Conservation (phyloP, 495 filamentous ascomycete species). For the Trichodelitschia bisporula region DNA sequence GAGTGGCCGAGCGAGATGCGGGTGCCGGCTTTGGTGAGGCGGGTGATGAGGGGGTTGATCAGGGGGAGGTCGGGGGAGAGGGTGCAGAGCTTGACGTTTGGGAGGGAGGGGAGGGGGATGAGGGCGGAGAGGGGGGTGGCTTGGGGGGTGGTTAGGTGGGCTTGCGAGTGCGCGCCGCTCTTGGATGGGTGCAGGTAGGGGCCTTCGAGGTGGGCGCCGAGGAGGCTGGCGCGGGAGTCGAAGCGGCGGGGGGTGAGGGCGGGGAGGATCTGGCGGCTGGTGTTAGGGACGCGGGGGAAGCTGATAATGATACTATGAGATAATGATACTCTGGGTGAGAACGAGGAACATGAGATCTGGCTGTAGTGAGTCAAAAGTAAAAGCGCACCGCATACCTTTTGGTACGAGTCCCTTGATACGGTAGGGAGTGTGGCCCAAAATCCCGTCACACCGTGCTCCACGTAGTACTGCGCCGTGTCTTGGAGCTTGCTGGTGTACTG, state of each 20-base stretch:
- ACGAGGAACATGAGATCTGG: constrained; percentile 1
- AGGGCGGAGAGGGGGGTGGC: constrained; percentile 5
- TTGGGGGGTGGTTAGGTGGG: constrained; percentile 12
- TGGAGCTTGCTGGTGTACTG: constrained; percentile 13
- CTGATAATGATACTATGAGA: neutral
- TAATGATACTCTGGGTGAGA: neutral
- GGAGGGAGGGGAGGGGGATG: constrained; percentile 7
- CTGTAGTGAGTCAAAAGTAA: neutral
- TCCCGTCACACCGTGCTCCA: constrained; percentile 17
- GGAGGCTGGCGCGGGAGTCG: constrained; percentile 12
- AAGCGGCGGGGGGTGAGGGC: constrained; percentile 12
- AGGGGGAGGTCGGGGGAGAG: constrained; percentile 15
- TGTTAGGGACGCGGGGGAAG: neutral
- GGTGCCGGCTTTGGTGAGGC: constrained; percentile 9
- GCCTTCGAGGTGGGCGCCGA: constrained; percentile 18
- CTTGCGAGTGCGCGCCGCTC: constrained; percentile 17
- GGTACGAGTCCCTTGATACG: constrained; percentile 13
- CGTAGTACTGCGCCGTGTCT: constrained; percentile 12
- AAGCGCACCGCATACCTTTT: constrained; percentile 9
- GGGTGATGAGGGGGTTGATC: constrained; percentile 8
- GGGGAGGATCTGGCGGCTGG: constrained; percentile 17
- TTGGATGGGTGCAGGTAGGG: constrained; percentile 18
- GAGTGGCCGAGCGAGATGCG: constrained; percentile 18
- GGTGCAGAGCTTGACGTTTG: constrained; percentile 15
- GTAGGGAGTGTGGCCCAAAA: constrained; percentile 20